A percentile compares a stretch with the other conserved stretches of the same genome.
phyloP scores from a whole-genome alignment of 2,329 filamentous ascomycete species.

The Diplodia corticola region DNA sequence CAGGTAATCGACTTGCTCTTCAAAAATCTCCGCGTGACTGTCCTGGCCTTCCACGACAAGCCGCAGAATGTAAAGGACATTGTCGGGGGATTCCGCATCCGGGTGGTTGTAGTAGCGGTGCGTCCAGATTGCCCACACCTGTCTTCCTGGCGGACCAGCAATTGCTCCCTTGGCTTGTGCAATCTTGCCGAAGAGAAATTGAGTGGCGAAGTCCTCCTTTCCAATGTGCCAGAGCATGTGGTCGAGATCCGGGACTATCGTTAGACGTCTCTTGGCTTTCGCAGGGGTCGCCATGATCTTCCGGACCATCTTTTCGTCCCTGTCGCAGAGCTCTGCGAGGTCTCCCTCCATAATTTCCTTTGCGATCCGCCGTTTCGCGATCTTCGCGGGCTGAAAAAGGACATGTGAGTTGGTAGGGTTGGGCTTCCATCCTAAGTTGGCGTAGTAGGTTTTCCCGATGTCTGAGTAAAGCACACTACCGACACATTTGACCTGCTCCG shows the following conservation, averaged over 20 bases:
- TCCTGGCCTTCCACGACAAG: conserved; percentile 51
- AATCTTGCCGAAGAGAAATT: conserved; percentile 55
- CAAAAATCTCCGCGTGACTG: not conserved
- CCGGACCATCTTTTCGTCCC: conserved; percentile 63
- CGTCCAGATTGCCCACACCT: conserved; percentile 70
- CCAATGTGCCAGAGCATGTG: conserved; percentile 72
- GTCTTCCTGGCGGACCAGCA: conserved; percentile 49
- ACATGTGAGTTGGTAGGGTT: conserved; percentile 64
- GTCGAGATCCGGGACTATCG: conserved; percentile 65
- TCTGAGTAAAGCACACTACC: conserved; percentile 84
- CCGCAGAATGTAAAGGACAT: conserved; percentile 66
- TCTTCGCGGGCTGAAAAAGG: not conserved
- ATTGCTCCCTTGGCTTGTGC: conserved; percentile 68
- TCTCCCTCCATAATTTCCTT: conserved; percentile 42
- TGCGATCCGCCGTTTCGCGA: not conserved
- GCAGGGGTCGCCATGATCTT: conserved; percentile 42
- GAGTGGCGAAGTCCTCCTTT: conserved; percentile 72
- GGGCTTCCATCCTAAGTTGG: conserved; percentile 70
- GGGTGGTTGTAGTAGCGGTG: conserved; percentile 40
- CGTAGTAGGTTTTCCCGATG: conserved; percentile 82
- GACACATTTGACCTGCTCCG: conserved; percentile 56
- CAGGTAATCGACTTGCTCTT: conserved; percentile 25
- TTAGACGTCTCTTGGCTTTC: conserved; percentile 51
- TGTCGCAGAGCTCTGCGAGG: conserved; percentile 58
- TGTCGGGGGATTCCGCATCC: conserved; percentile 51